A percentile compares a stretch with the other conserved stretches of the same genome.
Conservation (phyloP, 805 yeast species). For the Wickerhamiella galacta region DNA sequence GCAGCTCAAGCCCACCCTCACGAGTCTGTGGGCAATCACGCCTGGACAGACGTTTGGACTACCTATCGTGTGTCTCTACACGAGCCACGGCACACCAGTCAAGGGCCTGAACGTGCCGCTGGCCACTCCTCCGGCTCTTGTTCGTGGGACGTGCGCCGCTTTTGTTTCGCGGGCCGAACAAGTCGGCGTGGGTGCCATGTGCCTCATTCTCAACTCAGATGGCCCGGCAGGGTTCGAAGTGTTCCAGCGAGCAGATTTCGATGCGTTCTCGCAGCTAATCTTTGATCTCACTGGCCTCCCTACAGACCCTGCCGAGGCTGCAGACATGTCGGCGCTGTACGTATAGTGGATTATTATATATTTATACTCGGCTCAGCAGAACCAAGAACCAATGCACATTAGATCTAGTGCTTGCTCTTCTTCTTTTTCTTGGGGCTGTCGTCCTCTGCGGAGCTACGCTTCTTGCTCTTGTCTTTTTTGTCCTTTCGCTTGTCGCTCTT, state of each 20-base stretch:
- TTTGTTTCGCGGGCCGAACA: constrained; percentile 16
- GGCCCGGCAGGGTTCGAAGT: constrained; percentile 21
- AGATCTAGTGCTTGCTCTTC: constrained; percentile 4
- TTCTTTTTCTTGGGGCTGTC: constrained; percentile 5
- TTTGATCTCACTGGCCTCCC: not conserved
- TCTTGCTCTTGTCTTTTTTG: constrained; percentile 11
- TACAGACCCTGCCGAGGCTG: not conserved
- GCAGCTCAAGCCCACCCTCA: constrained; percentile 1
- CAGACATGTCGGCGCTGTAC: not conserved
- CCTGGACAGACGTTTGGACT: constrained; percentile 12
- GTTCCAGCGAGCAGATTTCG: constrained; percentile 8
- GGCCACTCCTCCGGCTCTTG: constrained; percentile 18
- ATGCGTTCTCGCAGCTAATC: not conserved
- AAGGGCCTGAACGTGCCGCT: constrained; percentile 5
- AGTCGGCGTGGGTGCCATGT: constrained; percentile 12
- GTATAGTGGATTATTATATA: not conserved
- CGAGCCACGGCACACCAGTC: not conserved
- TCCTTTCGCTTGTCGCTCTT: constrained; percentile 13
- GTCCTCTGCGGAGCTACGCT: constrained; percentile 12
- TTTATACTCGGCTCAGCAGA: not conserved
- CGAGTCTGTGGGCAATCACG: constrained; percentile 6
- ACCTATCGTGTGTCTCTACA: not conserved
- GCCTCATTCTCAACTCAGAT: constrained; percentile 18
- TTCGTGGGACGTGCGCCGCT: constrained; percentile 21
- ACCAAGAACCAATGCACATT: not conserved